phyloP scores from a whole-genome alignment of 2,329 filamentous ascomycete species.

The Cladophialophora yegresii region DNA sequence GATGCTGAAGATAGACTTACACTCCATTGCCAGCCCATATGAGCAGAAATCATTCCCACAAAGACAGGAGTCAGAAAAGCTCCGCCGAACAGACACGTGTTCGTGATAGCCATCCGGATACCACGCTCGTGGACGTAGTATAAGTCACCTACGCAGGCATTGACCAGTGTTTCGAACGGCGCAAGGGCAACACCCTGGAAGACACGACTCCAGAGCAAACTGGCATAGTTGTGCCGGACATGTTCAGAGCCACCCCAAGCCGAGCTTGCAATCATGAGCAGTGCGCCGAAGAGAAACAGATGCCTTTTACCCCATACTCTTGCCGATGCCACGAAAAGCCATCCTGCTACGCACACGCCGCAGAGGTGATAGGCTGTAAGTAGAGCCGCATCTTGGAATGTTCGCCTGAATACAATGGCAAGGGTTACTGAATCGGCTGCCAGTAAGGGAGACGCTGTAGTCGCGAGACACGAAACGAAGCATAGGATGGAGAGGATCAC shows the following conservation, averaged over 20 bases:
- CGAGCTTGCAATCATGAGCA: constrained; percentile 72
- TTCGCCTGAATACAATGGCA: constrained; percentile 63
- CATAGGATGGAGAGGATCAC: constrained; percentile 76
- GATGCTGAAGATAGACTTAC: constrained; percentile 43
- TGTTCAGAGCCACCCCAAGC: constrained; percentile 70
- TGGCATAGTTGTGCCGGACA: constrained; percentile 66
- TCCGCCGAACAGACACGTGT: constrained; percentile 69
- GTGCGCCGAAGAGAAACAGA: constrained; percentile 74
- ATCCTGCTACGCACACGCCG: constrained; percentile 76
- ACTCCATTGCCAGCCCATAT: constrained; percentile 35
- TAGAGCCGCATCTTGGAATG: constrained; percentile 75
- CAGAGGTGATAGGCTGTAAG: constrained; percentile 86
- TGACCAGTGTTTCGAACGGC: constrained; percentile 87
- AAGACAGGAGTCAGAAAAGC: constrained; percentile 83
- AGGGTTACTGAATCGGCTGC: constrained; percentile 84
- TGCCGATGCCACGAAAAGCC: constrained; percentile 83
- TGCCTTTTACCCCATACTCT: constrained; percentile 93
- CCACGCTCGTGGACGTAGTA: constrained; percentile 82
- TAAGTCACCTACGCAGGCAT: constrained; percentile 83
- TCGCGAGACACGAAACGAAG: constrained; percentile 77
- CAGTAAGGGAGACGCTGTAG: constrained; percentile 80
- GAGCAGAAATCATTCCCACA: constrained; percentile 54
- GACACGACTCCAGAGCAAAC: constrained; percentile 74
- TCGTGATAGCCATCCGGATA: constrained; percentile 80
- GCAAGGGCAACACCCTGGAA: constrained; percentile 84